Evolutionary conservation across 768 basidiomycete genomes (phyloP), one percentile per base, ranked within the genome.

Genomic region (Asterophora lycoperdoides): DNA sequence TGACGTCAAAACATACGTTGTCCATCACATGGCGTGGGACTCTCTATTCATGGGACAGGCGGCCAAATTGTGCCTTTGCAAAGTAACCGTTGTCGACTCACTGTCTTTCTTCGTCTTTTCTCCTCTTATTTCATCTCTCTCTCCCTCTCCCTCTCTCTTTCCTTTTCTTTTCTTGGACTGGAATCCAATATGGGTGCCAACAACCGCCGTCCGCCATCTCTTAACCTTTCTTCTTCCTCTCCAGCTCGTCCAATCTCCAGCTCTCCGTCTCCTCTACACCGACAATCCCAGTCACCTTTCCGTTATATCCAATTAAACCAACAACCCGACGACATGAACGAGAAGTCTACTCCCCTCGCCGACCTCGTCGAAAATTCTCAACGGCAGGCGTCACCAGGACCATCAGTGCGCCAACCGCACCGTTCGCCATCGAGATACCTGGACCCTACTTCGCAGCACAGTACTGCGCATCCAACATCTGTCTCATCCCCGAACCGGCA

Each of bases 231-330:
- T 49, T 51, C 64, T 23, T 62, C 67, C 44, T 65, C 64, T 34
- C 62, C 59, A 47, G 57, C 61, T 29, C 61, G 53, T 35, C 64
- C 64, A n/a, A 55, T 63, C 44, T 59, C 60, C 41, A 61, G 51
- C 29, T 54, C 66, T 34, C 61, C 60, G 46, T 56, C 53, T 46
- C 58, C 49, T 41, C 52, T 52, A 42, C 64, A 62, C 43, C 53
- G 51, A 15, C 64, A 64, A 8, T 67, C 64, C 23, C 61, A 65
- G 33, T 66, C 69, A 8, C 67, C 68, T 2, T 67, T 66, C 48
- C 67, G 64, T 38, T 68, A 65, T 52, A 53, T 68, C 26, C 64
- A 69, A 18, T 57, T 61, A 18, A 51, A 54, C 28, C 51, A 34
- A 30, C 15, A 40, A 35, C 36, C 32, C 29, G 44, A 56, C 30